Evolutionary conservation across 1,139 yeast genomes (phyloP).

Genomic region (Eremothecium gossypii): DNA sequence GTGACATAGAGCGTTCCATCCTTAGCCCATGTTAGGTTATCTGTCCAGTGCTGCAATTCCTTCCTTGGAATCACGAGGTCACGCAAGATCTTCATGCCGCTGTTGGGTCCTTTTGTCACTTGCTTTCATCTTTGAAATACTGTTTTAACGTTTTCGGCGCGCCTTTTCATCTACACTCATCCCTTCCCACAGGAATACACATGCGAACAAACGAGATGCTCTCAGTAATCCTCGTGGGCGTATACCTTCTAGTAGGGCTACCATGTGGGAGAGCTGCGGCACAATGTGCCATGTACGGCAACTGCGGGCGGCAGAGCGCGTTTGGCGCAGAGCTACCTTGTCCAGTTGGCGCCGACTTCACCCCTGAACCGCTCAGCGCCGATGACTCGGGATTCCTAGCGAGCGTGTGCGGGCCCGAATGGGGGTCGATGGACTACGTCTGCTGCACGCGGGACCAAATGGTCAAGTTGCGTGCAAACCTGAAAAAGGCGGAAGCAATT

Average conservation of each 20-base stretch:
- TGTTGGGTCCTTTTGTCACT: background rate
- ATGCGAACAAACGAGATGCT: background rate
- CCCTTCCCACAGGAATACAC: background rate
- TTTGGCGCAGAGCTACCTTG: slow-evolving; percentile 81
- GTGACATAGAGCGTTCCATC: slow-evolving; percentile 25
- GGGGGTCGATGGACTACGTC: slow-evolving; percentile 36
- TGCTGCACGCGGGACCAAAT: slow-evolving; percentile 54
- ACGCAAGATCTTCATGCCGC: slow-evolving; percentile 21
- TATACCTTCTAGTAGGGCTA: background rate
- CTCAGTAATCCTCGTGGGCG: background rate
- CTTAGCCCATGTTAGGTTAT: slow-evolving; percentile 22
- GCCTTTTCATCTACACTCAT: background rate
- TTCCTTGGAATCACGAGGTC: slow-evolving; percentile 23
- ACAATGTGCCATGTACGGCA: slow-evolving; percentile 30
- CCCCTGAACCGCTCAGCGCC: slow-evolving; percentile 33
- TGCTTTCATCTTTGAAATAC: background rate
- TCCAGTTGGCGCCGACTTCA: slow-evolving; percentile 39
- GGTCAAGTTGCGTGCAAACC: slow-evolving; percentile 38
- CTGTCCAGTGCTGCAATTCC: slow-evolving; percentile 23
- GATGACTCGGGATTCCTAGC: slow-evolving; percentile 42
- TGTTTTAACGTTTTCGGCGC: background rate
- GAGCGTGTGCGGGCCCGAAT: slow-evolving; percentile 63
- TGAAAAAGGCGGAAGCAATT: slow-evolving; percentile 67
- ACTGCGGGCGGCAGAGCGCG: slow-evolving; percentile 70
- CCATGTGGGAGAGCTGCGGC: slow-evolving; percentile 4